Evolutionary conservation across 2,329 filamentous ascomycete species (phyloP).

Genomic region (Aphanocladium album): DNA sequence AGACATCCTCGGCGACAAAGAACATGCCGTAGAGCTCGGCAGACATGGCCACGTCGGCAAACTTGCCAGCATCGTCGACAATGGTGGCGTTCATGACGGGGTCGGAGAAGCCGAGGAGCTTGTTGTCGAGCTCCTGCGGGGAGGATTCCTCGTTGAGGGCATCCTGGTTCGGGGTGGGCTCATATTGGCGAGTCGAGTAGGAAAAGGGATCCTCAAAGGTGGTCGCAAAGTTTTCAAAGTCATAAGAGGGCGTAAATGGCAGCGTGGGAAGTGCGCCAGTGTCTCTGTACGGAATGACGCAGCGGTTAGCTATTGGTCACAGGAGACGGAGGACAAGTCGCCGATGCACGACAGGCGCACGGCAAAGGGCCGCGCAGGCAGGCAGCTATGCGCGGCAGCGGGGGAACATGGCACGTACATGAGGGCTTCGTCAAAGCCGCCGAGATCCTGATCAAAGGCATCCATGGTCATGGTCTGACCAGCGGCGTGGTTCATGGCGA

Average conservation of each 20-base stretch:
- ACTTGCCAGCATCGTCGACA: conserved; percentile 60
- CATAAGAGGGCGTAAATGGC: conserved; percentile 57
- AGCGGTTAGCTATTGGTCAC: neutral
- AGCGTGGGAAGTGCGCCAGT: conserved; percentile 29
- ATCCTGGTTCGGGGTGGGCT: conserved; percentile 39
- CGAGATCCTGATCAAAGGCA: conserved; percentile 46
- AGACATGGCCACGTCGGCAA: conserved; percentile 60
- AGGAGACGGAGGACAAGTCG: neutral
- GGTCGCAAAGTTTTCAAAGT: conserved; percentile 54
- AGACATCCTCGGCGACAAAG: conserved; percentile 78
- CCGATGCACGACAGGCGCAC: neutral
- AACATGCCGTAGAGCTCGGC: conserved; percentile 86
- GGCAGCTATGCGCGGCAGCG: neutral
- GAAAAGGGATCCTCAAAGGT: conserved; percentile 64
- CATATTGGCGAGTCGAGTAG: conserved; percentile 47
- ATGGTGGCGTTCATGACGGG: conserved; percentile 56
- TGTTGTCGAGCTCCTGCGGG: conserved; percentile 57
- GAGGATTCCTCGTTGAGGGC: conserved; percentile 43
- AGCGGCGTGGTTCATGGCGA: conserved; percentile 39
- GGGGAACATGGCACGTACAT: conserved; percentile 38
- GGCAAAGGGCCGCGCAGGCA: neutral
- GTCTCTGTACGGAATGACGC: conserved; percentile 24
- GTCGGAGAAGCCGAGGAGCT: conserved; percentile 69
- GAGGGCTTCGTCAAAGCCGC: conserved; percentile 49
- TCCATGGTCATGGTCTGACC: conserved; percentile 42